Conservation (phyloP, 2,329 filamentous ascomycete genomes). For the Samsoniella hepiali region DNA sequence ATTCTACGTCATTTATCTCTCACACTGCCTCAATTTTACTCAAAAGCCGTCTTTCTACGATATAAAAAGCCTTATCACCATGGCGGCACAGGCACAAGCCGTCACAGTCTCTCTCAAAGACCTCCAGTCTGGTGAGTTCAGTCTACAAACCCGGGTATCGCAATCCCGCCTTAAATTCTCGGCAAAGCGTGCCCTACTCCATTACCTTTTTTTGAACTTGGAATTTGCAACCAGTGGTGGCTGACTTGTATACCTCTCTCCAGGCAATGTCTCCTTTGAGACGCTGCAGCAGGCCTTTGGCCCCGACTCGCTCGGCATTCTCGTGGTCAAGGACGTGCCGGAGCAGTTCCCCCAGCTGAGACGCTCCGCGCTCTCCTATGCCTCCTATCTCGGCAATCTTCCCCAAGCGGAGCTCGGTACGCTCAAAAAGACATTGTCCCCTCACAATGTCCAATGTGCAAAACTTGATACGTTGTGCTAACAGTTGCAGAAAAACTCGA, state of each 20-base stretch:
- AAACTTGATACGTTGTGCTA: background rate
- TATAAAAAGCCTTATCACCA: conserved; percentile 23
- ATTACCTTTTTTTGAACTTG: background rate
- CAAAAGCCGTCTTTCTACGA: background rate
- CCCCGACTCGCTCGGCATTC: conserved; percentile 83
- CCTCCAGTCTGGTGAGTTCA: conserved; percentile 52
- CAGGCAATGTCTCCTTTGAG: conserved; percentile 62
- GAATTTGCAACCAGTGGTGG: too few relatives aligned
- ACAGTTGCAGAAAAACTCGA: conserved; percentile 49
- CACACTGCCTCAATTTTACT: background rate
- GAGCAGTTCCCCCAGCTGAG: conserved; percentile 68
- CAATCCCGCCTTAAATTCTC: background rate
- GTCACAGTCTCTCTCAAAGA: conserved; percentile 61
- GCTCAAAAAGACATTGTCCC: conserved; percentile 24
- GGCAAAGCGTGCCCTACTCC: background rate
- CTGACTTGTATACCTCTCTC: background rate
- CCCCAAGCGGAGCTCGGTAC: conserved; percentile 66
- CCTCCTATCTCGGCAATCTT: conserved; percentile 84
- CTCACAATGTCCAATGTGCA: background rate
- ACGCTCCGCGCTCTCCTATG: conserved; percentile 73
- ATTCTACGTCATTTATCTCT: background rate
- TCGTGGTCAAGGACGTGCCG: conserved; percentile 86
- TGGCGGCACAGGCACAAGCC: conserved; percentile 51
- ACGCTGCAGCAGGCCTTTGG: conserved; percentile 80
- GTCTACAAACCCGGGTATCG: background rate